These are phyloP conservation scores for Passiflora organensis DNA, from an alignment of 345 rosid genomes.

Conservation along the genomic window DNA sequence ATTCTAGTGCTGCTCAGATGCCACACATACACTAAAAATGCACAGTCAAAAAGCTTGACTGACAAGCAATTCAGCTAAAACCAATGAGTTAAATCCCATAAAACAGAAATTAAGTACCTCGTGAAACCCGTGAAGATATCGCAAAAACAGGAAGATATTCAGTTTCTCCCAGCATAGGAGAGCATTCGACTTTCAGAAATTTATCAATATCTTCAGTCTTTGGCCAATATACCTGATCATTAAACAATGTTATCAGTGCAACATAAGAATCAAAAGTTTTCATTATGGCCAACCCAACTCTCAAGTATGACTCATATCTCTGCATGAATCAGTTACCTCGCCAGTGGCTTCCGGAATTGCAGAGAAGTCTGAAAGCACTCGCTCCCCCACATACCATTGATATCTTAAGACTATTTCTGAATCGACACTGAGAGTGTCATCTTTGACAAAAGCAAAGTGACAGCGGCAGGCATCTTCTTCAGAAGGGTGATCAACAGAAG, in stretches of 20 bases:
- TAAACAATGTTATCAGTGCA: conserved; percentile 9
- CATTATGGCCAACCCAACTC: neutral
- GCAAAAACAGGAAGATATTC: conserved; percentile 78
- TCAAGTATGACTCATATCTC: neutral
- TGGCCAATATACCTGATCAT: conserved; percentile 82
- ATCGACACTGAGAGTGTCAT: conserved; percentile 43
- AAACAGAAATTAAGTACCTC: conserved; percentile 41
- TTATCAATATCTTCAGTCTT: conserved; percentile 73
- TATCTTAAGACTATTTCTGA: conserved; percentile 54
- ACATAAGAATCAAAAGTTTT: neutral
- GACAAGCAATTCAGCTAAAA: conserved; percentile 4
- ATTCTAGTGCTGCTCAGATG: too few relatives aligned
- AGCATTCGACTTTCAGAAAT: conserved; percentile 78
- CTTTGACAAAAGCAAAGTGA: conserved; percentile 65
- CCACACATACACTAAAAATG: neutral
- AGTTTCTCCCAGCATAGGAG: conserved; percentile 56
- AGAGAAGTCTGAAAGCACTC: conserved; percentile 61
- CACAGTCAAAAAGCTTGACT: neutral
- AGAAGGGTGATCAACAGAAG: conserved; percentile 74
- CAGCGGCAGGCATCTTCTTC: conserved; percentile 88
- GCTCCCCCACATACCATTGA: conserved; percentile 85
- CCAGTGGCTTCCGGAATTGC: conserved; percentile 67
- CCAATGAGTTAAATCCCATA: conserved; percentile 7
- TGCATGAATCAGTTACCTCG: conserved; percentile 50
- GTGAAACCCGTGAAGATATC: conserved; percentile 67